These are phyloP conservation scores for Hyphopichia khmerensis DNA, from an alignment of 1,139 yeast genomes.

Conservation along the genomic window DNA sequence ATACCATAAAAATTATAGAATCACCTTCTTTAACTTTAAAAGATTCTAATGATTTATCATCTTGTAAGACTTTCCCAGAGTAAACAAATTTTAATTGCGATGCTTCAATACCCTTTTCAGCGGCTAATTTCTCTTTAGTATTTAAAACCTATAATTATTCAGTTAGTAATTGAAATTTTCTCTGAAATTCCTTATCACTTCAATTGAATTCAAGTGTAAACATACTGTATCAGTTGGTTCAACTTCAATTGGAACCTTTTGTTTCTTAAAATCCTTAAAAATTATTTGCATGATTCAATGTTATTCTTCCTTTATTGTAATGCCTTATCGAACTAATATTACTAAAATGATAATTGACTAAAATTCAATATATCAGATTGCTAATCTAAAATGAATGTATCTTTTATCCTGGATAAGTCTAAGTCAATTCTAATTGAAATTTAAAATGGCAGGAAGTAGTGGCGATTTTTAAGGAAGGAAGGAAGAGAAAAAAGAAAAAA, in stretches of 20 bases:
- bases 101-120: conserved; percentile 66
- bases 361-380: too few relatives aligned
- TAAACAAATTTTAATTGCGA: conserved; percentile 84
- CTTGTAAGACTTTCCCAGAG: conserved; percentile 87
- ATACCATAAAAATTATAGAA: conserved; percentile 88
- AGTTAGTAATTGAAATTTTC: not conserved
- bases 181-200: too few relatives aligned
- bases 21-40: conserved; percentile 86
- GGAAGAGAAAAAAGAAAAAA: not conserved
- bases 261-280: conserved; percentile 91
- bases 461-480: not conserved
- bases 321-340: too few relatives aligned
- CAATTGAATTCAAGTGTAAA: conserved; percentile 9
- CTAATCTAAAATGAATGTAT: too few relatives aligned
- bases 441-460: not conserved
- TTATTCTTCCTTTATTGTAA: too few relatives aligned
- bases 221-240: conserved; percentile 68
- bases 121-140: conserved; percentile 73
- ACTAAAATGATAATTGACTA: too few relatives aligned
- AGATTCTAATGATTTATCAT: conserved; percentile 69
- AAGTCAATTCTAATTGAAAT: too few relatives aligned
- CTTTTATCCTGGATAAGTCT: too few relatives aligned
- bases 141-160: conserved; percentile 46
- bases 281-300: conserved; percentile 66
- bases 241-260: conserved; percentile 77